Conservation (phyloP, 176 grass and related monocot species). For the Triticum monococcum region DNA sequence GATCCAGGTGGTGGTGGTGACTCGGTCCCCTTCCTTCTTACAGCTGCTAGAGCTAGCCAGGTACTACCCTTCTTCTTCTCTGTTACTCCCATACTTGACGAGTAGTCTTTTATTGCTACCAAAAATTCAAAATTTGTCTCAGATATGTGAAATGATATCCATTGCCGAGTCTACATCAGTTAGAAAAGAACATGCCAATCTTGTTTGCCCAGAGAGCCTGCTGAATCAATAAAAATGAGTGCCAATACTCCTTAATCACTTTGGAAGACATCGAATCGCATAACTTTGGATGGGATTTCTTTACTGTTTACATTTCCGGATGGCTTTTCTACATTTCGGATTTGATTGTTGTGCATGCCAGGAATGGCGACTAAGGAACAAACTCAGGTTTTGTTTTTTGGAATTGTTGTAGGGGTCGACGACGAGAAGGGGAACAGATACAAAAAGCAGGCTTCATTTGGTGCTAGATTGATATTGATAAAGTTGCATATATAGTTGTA, state of each 20-base stretch:
- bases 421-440: background rate
- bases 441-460: slow-evolving; percentile 8
- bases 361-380: background rate
- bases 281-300: background rate
- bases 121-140: background rate
- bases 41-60: background rate
- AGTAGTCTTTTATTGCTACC: too few relatives aligned
- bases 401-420: slow-evolving; percentile 16
- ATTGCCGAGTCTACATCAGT: too few relatives aligned
- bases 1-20: background rate
- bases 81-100: background rate
- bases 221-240: too few relatives aligned
- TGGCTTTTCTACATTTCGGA: background rate
- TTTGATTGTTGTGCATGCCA: background rate
- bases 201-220: too few relatives aligned
- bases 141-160: background rate
- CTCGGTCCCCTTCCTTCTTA: too few relatives aligned
- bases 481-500: background rate
- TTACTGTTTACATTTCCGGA: background rate
- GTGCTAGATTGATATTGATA: background rate
- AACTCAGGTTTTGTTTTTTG: background rate
- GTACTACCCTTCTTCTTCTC: background rate
- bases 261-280: too few relatives aligned
- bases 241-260: too few relatives aligned
- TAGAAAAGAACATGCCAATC: too few relatives aligned